phyloP scores from a whole-genome alignment of 2,329 filamentous ascomycete genomes.

The Xylaria multiplex region DNA sequence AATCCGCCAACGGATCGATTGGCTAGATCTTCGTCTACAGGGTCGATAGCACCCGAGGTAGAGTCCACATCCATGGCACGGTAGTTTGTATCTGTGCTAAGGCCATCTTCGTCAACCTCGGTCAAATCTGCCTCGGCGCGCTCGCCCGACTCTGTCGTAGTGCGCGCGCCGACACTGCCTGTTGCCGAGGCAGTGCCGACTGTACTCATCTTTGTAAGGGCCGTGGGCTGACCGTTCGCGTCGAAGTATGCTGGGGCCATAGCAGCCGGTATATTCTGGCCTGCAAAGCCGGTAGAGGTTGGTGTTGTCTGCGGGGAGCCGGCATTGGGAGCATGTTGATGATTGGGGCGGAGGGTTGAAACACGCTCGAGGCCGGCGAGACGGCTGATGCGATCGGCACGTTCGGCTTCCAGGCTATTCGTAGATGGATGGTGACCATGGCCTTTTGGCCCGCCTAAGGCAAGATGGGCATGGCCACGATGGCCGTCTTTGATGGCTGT shows the following conservation, averaged over 20 bases:
- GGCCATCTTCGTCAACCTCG: constrained; percentile 72
- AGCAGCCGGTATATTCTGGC: constrained; percentile 53
- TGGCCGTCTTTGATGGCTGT: constrained; percentile 97
- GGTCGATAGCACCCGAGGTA: constrained; percentile 47
- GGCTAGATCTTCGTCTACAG: constrained; percentile 54
- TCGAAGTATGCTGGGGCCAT: constrained; percentile 82
- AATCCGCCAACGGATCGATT: constrained; percentile 61
- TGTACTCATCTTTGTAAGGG: constrained; percentile 82
- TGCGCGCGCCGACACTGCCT: constrained; percentile 74
- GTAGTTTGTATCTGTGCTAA: constrained; percentile 73
- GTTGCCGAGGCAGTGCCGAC: constrained; percentile 92
- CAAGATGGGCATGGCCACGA: constrained; percentile 76
- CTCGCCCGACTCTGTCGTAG: constrained; percentile 61
- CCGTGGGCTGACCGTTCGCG: constrained; percentile 73
- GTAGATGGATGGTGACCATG: constrained; percentile 70
- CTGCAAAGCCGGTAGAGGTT: constrained; percentile 59
- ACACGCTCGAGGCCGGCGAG: constrained; percentile 91
- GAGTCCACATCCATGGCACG: constrained; percentile 66
- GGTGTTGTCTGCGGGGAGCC: constrained; percentile 62
- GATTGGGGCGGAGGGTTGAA: constrained; percentile 71
- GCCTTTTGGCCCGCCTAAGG: constrained; percentile 62
- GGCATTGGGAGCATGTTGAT: constrained; percentile 48
- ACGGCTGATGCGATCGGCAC: constrained; percentile 93
- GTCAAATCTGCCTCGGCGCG: constrained; percentile 65
- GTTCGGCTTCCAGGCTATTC: constrained; percentile 86